Conservation (phyloP, 495 filamentous ascomycete genomes). For the Aspergillus incahuasiensis region DNA sequence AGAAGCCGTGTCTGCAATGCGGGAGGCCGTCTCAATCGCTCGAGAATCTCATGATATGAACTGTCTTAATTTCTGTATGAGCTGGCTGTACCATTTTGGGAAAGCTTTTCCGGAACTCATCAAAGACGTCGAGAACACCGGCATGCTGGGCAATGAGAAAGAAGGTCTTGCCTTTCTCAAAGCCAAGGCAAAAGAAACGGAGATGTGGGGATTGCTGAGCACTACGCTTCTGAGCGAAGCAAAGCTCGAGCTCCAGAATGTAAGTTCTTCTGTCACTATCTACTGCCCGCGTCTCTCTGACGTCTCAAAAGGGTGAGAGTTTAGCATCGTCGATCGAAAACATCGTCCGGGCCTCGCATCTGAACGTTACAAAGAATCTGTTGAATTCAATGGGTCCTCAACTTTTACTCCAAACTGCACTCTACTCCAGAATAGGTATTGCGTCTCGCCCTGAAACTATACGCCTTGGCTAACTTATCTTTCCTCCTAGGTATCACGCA, state of each 20-base stretch:
- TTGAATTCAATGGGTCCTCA: slow-evolving; percentile 67
- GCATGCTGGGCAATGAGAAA: slow-evolving; percentile 70
- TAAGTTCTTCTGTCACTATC: slow-evolving; percentile 21
- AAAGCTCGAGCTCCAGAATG: slow-evolving; percentile 65
- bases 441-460: background rate
- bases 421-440: slow-evolving; percentile 75
- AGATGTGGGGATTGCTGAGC: slow-evolving; percentile 82
- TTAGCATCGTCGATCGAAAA: slow-evolving; percentile 71
- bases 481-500: slow-evolving; percentile 46
- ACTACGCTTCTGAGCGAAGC: slow-evolving; percentile 84
- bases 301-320: slow-evolving; percentile 64
- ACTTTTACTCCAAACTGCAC: slow-evolving; percentile 61
- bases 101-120: slow-evolving; percentile 77
- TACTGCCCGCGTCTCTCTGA: slow-evolving; percentile 11
- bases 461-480: slow-evolving; percentile 19
- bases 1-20: slow-evolving; percentile 89
- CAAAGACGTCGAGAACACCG: slow-evolving; percentile 61
- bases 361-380: slow-evolving; percentile 73
- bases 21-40: slow-evolving; percentile 86
- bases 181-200: slow-evolving; percentile 79
- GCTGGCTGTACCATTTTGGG: slow-evolving; percentile 95
- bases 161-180: slow-evolving; percentile 83
- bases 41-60: slow-evolving; percentile 87
- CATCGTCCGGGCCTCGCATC: slow-evolving; percentile 73
- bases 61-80: slow-evolving; percentile 91